Conservation (phyloP, 2,329 filamentous ascomycete species). For the Colletotrichum sidae region DNA sequence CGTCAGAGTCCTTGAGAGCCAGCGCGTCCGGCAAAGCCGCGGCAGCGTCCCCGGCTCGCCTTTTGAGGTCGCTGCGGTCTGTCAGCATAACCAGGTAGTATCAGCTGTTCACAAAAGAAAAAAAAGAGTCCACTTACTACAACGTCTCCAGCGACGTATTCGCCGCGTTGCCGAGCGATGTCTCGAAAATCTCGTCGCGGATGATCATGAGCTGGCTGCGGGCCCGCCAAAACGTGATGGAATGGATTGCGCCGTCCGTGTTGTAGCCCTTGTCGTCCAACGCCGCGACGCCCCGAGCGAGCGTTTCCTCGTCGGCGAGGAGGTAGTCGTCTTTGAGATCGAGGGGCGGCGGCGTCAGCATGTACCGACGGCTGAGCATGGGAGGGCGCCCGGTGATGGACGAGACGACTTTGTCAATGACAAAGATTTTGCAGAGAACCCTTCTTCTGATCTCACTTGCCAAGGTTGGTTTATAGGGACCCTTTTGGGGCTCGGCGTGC, state of each 20-base stretch:
- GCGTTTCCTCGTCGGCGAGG: slow-evolving; percentile 54
- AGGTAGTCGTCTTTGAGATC: slow-evolving; percentile 64
- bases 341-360: slow-evolving; percentile 63
- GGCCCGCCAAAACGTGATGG: slow-evolving; percentile 58
- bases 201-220: slow-evolving; percentile 61
- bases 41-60: slow-evolving; percentile 46
- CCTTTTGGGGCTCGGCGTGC: slow-evolving; percentile 43
- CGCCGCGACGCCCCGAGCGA: slow-evolving; percentile 50
- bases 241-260: slow-evolving; percentile 53
- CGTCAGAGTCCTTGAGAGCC: slow-evolving; percentile 50
- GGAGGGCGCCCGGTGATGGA: slow-evolving; percentile 68
- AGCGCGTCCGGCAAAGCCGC: slow-evolving; percentile 52
- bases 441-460: slow-evolving; percentile 50
- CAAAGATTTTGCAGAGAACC: slow-evolving; percentile 52
- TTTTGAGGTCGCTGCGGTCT: slow-evolving; percentile 48
- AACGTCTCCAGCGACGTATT: slow-evolving; percentile 41
- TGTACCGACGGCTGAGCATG: slow-evolving; percentile 63
- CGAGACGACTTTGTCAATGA: slow-evolving; percentile 61
- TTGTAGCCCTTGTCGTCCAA: slow-evolving; percentile 67
- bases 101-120: too few species aligned
- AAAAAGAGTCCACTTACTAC: not conserved
- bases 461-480: slow-evolving; percentile 47
- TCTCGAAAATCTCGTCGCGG: slow-evolving; percentile 69
- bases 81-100: rapidly evolving
- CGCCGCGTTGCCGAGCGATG: slow-evolving; percentile 58